Percentiles rank a stretch among this genome's conserved stretches.
phyloP scores from a whole-genome alignment of 1,139 yeast genomes.

The Cylindricascospora bacillispora region DNA sequence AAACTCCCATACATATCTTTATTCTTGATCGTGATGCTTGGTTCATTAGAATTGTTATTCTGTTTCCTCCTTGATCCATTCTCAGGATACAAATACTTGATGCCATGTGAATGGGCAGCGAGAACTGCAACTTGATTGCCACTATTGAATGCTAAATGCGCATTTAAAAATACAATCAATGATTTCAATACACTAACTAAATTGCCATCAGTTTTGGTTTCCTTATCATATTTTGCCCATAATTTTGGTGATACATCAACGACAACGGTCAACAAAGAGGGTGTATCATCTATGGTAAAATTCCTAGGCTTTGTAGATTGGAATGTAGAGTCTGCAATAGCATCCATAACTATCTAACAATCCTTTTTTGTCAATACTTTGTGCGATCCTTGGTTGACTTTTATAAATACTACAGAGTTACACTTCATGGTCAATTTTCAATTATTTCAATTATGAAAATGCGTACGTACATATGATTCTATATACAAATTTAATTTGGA shows the following conservation, averaged over 20 bases:
- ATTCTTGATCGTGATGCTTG: conserved; percentile 21
- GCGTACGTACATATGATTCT: no score
- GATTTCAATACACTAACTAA: conserved; percentile 21
- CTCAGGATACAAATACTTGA: conserved; percentile 60
- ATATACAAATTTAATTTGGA: no score
- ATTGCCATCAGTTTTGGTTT: conserved; percentile 11
- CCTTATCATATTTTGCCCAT: conserved; percentile 44
- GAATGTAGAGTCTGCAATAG: conserved; percentile 57
- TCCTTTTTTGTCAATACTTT: no score
- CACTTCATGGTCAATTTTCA: no score
- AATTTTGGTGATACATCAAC: conserved; percentile 68
- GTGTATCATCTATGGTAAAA: conserved; percentile 45
- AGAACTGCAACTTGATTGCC: conserved; percentile 77
- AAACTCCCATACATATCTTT: conserved; percentile 80
- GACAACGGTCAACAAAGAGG: conserved; percentile 68
- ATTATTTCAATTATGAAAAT: no score
- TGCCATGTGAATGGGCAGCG: conserved; percentile 62
- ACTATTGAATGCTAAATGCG: conserved; percentile 76
- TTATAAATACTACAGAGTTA: no score
- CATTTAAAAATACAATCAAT: conserved; percentile 40
- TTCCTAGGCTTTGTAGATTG: conserved; percentile 21
- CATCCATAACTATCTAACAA: conserved; percentile 43
- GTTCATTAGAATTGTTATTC: conserved; percentile 2
- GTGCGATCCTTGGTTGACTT: no score
- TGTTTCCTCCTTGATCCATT: conserved; percentile 6